Percentiles rank a stretch among this genome's conserved stretches.
These are phyloP conservation scores for Cercospora brassicicola DNA, from an alignment of 2,329 filamentous ascomycete genomes.

Conservation along the genomic window DNA sequence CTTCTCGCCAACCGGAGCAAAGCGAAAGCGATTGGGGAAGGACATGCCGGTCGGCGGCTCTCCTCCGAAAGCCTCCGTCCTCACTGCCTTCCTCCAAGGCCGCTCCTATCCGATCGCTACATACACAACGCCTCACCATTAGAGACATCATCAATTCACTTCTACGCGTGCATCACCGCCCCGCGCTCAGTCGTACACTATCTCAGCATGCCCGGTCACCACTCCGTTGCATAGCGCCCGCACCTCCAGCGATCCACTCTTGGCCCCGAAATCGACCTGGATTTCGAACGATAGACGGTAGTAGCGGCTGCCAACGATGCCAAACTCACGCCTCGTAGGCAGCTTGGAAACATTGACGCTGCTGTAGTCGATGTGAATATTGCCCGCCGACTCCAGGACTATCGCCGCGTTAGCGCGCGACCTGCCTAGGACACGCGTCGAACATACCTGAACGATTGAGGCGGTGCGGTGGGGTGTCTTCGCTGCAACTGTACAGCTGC, in stretches of 20 bases:
- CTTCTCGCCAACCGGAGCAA: background rate
- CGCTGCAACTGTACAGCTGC: constrained; percentile 5
- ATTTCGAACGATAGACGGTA: background rate
- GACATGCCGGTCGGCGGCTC: background rate
- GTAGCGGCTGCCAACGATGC: background rate
- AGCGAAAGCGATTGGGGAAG: background rate
- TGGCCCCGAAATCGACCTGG: background rate
- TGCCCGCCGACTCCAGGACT: background rate
- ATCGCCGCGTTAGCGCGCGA: background rate
- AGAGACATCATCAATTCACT: background rate
- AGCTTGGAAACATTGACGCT: background rate
- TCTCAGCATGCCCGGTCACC: background rate
- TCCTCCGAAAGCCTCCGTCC: background rate
- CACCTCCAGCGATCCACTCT: background rate
- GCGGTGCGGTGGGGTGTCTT: background rate
- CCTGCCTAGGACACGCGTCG: background rate
- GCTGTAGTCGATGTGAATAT: background rate
- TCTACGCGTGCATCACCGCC: too few species aligned
- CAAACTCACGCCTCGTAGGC: background rate
- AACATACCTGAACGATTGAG: background rate
- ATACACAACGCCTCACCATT: background rate
- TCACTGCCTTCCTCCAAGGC: constrained; percentile 1
- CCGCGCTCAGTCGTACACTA: background rate
- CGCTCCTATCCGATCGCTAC: background rate
- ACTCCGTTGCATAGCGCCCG: background rate